These are phyloP conservation scores for Penicillium sp. DNA, from an alignment of 2,329 filamentous ascomycete genomes.

Conservation along the genomic window DNA sequence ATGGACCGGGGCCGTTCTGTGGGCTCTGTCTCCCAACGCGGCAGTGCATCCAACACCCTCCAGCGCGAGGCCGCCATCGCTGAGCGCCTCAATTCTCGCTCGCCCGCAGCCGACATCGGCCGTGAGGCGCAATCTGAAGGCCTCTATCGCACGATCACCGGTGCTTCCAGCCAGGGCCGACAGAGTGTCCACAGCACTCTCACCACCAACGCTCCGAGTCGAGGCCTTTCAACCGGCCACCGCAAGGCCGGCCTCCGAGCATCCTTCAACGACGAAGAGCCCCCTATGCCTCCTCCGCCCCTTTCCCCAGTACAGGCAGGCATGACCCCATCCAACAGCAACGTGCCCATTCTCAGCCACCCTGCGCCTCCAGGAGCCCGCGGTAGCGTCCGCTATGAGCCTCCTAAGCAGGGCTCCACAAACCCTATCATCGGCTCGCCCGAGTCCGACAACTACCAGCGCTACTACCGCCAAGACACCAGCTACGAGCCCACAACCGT, in stretches of 20 bases:
- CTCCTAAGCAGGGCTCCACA: conserved; percentile 9
- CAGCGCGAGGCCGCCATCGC: conserved; percentile 33
- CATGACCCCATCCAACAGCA: conserved; percentile 20
- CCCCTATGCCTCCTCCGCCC: conserved; percentile 5
- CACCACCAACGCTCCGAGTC: conserved; percentile 26
- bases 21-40: conserved; percentile 29
- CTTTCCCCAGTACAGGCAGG: conserved; percentile 17
- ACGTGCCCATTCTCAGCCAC: conserved; percentile 25
- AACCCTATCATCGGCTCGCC: conserved; percentile 15
- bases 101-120: conserved; percentile 29
- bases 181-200: conserved; percentile 13
- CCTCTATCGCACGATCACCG: conserved; percentile 26
- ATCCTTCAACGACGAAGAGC: conserved; percentile 13
- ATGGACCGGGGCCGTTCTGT: conserved; percentile 26
- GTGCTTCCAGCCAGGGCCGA: conserved; percentile 23
- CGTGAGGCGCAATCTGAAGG: conserved; percentile 26
- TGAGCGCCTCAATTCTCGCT: conserved; percentile 32
- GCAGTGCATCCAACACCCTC: conserved; percentile 13
- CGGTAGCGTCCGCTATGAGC: conserved; percentile 20
- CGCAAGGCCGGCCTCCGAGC: conserved; percentile 28
- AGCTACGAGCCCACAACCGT: conserved; percentile 14
- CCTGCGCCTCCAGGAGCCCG: conserved; percentile 23
- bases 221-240: conserved; percentile 39
- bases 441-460: conserved; percentile 12
- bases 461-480: conserved; percentile 13